Evolutionary conservation across 225 moss, liverwort and hornwort species (phyloP), one percentile per base, ranked within the genome.

Genomic region (Climacium dendroides): DNA sequence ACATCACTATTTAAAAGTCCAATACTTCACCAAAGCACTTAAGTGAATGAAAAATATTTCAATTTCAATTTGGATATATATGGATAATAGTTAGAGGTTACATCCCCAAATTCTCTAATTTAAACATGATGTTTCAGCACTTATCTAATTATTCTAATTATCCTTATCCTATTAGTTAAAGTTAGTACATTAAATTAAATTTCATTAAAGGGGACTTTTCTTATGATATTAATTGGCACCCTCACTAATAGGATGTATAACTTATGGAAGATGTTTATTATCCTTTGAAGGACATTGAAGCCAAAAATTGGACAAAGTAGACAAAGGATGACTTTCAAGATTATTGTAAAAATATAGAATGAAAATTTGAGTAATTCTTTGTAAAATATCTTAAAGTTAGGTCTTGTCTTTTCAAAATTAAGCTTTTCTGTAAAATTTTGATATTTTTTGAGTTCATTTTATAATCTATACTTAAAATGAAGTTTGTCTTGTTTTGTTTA

Each of bases 241-340:
- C 7, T 23, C 13, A 13, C 13, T 23, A 67, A 67, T 67, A 66
- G 13, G 7, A 37, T 37, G 35, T n/a, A 37, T 37, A 67, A 13
- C 1, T 67, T 4, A 37, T 1, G 0, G 0, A 41, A 41, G 41
- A 41, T 70, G 3, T 69, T 69, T 14, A 41, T 25, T 70, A 9
- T 9, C 5, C 7, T 3, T 41, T 1, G 1, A 41, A 70, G 3
- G 8, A 15, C 0, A 1, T 3, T 24, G 8, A 70, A 7, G 1
- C 2, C 13, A 19, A 25, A 22, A 20, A 15, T 0, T 22, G 1
- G 22, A n/a, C n/a, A 66, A 67, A 37, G 13, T 43, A 0, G 1
- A 70, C 5, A 70, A 25, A 25, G 5, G 25, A 70, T 41, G 41
- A 70, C 3, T 70, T 69, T 69, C 6, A 69, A 69, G 13, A 39